Evolutionary conservation across 2,329 filamentous ascomycete genomes (phyloP), one percentile per base, ranked within the genome.

Genomic region (Tolypocladium nubicola): DNA sequence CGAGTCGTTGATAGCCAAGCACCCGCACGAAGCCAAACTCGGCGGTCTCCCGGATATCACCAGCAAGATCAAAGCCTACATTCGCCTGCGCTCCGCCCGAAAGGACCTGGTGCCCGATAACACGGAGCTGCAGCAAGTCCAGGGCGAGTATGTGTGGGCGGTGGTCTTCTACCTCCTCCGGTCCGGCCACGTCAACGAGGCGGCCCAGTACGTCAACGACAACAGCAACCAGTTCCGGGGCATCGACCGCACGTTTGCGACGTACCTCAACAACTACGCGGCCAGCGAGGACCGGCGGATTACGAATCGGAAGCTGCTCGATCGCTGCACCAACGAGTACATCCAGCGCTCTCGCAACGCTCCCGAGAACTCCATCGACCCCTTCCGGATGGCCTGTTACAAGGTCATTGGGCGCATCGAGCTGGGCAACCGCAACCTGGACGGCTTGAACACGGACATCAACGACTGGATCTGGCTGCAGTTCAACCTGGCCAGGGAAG

Each of bases 311-410:
- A 88, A 92, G 61, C 75, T 96, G 58, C 89, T 96, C 66, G 89
- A 91, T 63, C 88, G 89, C 61, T 96, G 96, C 73, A 89, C 88
- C 64, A 90, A 88, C 61, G 92, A 97, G 68, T 97, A 95, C 72
- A 88, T 88, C 55, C 89, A 95, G 69, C 86, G 91, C 52, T 82
- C 86, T 33, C 87, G 90, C 62, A 90, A 95, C 66, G 89, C 89
- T 0, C 89, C 90, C 0, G 89, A 94, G 58, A 87, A 92, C 68
- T 89, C 89, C 1, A 85, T 95, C 61, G 94, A 99, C 70, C 94
- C 94, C 33, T 99, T 95, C 76, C 86, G 91, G 56, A 92, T 96
- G 85, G 92, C 93, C 53, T 97, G 94, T 71, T 97, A 97, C 80
- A 97, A 99, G 79, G 86, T 99, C 60, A 88, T 99, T 64, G 94